Evolutionary conservation across 2,329 filamentous ascomycete genomes (phyloP).

Genomic region (Clarireedia hainanense): DNA sequence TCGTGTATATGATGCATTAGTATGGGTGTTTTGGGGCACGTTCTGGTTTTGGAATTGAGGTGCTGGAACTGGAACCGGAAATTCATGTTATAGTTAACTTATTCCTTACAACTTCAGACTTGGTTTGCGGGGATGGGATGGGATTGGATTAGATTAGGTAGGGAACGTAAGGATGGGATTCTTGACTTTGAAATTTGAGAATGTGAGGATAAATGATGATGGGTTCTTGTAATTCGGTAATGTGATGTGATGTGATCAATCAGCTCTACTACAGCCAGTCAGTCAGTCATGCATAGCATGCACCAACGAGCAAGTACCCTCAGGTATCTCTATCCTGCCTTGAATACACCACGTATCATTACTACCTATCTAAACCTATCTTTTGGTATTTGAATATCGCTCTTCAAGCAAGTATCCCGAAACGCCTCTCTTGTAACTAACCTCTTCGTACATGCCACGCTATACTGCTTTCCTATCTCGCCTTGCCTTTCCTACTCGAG

Average conservation of each 20-base stretch:
- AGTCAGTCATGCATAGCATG: no score
- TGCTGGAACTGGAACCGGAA: not conserved
- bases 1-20: not conserved
- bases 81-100: not conserved
- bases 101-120: not conserved
- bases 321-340: not conserved
- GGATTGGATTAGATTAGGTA: no score
- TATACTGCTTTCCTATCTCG: not conserved
- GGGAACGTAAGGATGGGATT: no score
- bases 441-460: not conserved
- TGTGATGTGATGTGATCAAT: no score
- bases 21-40: not conserved
- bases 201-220: no score
- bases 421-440: not conserved
- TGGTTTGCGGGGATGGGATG: not conserved
- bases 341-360: slow-evolving; percentile 2
- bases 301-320: not conserved
- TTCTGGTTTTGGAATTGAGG: not conserved
- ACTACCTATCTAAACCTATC: slow-evolving; percentile 4
- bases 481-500: not conserved
- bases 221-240: no score
- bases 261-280: no score
- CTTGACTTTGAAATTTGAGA: no score
- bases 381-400: slow-evolving; percentile 4
- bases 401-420: slow-evolving; percentile 3